Percentiles rank a stretch among this genome's conserved stretches.
Evolutionary conservation across 805 yeast species (phyloP).

Genomic region (Debaryomyces castellii): DNA sequence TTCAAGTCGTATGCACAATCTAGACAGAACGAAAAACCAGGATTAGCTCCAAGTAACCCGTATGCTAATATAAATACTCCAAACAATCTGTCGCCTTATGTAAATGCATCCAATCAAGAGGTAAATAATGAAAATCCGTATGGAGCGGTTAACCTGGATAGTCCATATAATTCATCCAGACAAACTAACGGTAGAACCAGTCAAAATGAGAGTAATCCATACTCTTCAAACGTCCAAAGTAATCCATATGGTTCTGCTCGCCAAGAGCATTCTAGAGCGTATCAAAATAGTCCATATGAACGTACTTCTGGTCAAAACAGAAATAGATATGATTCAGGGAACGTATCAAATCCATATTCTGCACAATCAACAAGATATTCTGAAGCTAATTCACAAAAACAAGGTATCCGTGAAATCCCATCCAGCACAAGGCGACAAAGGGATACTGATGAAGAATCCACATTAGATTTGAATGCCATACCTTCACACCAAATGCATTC

Average conservation of each 20-base stretch:
- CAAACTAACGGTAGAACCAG: not conserved
- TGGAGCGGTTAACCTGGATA: constrained; percentile 4
- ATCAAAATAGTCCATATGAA: not conserved
- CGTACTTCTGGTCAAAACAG: not conserved
- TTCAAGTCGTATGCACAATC: constrained; percentile 50
- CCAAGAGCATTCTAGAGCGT: not conserved
- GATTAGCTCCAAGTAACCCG: constrained; percentile 42
- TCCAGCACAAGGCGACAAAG: constrained; percentile 7
- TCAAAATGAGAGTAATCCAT: constrained; percentile 5
- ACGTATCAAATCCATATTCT: not conserved
- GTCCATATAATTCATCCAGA: constrained; percentile 8
- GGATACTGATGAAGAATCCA: constrained; percentile 27
- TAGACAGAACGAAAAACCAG: constrained; percentile 32
- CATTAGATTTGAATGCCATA: constrained; percentile 37
- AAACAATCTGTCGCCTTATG: constrained; percentile 9
- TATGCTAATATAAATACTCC: constrained; percentile 30
- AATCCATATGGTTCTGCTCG: constrained; percentile 7
- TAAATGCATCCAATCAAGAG: constrained; percentile 1
- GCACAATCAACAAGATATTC: not conserved
- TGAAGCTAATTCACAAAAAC: not conserved
- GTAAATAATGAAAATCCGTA: constrained; percentile 4
- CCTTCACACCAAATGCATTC: constrained; percentile 28
- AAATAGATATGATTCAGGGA: not conserved
- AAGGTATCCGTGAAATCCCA: not conserved
- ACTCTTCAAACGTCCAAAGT: not conserved